Conservation (phyloP, 495 filamentous ascomycete genomes). For the Aspergillus campestris region DNA sequence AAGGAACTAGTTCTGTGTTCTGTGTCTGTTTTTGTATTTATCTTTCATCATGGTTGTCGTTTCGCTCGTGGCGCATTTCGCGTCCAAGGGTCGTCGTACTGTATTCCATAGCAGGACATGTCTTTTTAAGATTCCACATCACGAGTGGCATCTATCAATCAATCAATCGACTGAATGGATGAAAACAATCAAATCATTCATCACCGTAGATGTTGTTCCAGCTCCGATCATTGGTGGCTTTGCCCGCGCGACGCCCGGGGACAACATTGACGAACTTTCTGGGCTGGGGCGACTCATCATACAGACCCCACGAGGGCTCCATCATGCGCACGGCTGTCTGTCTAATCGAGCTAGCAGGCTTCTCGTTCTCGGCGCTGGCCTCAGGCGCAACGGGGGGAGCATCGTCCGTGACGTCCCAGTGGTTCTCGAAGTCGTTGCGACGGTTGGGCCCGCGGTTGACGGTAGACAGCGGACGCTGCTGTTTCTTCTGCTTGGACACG, state of each 20-base stretch:
- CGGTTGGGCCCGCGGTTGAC: conserved; percentile 60
- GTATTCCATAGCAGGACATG: too few species aligned
- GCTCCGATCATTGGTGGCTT: conserved; percentile 18
- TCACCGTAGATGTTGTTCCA: conserved; percentile 7
- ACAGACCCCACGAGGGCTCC: conserved; percentile 55
- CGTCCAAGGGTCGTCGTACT: too few species aligned
- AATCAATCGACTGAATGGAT: too few species aligned
- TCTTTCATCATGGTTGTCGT: too few species aligned
- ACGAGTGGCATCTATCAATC: too few species aligned
- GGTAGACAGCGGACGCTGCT: conserved; percentile 41
- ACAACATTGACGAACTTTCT: conserved; percentile 15
- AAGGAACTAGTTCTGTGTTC: too few species aligned
- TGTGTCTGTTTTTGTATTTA: too few species aligned
- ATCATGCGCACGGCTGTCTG: conserved; percentile 48
- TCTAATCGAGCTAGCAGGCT: conserved; percentile 36
- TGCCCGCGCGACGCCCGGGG: conserved; percentile 7
- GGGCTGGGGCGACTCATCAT: conserved; percentile 51
- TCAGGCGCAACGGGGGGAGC: conserved; percentile 34
- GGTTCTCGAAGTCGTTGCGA: conserved; percentile 62
- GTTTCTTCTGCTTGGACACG: conserved; percentile 17
- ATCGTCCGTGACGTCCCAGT: conserved; percentile 62
- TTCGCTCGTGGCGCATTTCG: too few species aligned
- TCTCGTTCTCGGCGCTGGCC: conserved; percentile 42
- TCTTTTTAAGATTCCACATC: too few species aligned
- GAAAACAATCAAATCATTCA: too few species aligned